Evolutionary conservation across 1,139 yeast species (phyloP).

Genomic region (Saccharomyces hybrid): DNA sequence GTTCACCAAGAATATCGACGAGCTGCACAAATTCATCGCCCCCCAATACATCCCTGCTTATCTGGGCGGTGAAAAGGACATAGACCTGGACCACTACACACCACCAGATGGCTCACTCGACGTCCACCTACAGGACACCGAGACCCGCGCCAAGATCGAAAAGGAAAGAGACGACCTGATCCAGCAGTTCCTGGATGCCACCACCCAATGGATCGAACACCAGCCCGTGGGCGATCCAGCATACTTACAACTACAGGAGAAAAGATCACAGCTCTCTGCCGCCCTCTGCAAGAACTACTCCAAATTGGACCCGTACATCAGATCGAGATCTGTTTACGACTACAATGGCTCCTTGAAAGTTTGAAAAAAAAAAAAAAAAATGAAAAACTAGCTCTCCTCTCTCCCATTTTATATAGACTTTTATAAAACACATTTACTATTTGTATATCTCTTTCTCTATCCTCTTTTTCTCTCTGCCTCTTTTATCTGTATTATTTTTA

Average conservation of each 20-base stretch:
- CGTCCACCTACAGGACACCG: conserved; percentile 39
- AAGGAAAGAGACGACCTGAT: conserved; percentile 44
- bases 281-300: conserved; percentile 49
- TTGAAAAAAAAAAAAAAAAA: not conserved
- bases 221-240: conserved; percentile 33
- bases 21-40: conserved; percentile 51
- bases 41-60: conserved; percentile 47
- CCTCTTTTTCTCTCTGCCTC: not conserved
- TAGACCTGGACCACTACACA: conserved; percentile 32
- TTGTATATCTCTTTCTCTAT: not conserved
- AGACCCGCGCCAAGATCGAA: conserved; percentile 36
- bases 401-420: not conserved
- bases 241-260: conserved; percentile 36
- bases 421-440: not conserved
- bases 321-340: conserved; percentile 62
- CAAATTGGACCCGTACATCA: conserved; percentile 58
- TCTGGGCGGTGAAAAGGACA: conserved; percentile 60
- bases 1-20: conserved; percentile 57
- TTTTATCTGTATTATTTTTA: not conserved
- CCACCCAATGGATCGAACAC: conserved; percentile 61
- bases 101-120: conserved; percentile 45
- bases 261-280: conserved; percentile 44
- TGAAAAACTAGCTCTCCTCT: too few species aligned
- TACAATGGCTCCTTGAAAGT: conserved; percentile 38
- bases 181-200: conserved; percentile 45